phyloP scores from a whole-genome alignment of 495 filamentous ascomycete species.

The Penicillium pulvis region DNA sequence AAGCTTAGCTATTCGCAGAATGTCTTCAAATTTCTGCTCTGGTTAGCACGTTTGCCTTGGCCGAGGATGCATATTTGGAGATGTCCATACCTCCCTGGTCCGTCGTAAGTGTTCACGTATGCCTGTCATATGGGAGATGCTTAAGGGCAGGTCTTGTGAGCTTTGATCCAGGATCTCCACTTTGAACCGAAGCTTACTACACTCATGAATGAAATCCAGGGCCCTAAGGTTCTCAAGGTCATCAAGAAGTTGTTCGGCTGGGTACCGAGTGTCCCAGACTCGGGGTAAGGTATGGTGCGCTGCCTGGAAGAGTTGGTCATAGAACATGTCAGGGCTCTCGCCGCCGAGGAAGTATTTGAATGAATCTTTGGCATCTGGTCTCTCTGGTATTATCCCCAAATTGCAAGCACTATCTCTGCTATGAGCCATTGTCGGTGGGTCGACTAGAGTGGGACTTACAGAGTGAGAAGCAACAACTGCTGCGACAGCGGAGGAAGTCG shows the following conservation, averaged over 20 bases:
- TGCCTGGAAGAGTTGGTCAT: not conserved
- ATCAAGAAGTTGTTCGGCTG: not conserved
- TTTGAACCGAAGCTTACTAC: not conserved
- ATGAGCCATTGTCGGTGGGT: not conserved
- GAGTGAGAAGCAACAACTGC: not conserved
- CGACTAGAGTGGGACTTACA: not conserved
- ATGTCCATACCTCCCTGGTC: not conserved
- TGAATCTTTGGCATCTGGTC: not conserved
- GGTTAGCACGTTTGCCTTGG: not conserved
- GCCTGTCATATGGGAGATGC: not conserved
- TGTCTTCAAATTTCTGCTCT: not conserved
- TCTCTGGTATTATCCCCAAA: not conserved
- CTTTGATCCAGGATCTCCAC: not conserved
- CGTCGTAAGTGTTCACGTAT: not conserved
- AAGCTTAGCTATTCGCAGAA: not conserved
- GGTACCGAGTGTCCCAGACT: slow-evolving; percentile 3
- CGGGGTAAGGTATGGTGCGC: slow-evolving; percentile 1
- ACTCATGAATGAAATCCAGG: not conserved
- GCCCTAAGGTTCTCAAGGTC: not conserved
- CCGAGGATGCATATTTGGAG: not conserved
- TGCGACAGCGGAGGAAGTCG: not conserved
- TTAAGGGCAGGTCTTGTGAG: not conserved
- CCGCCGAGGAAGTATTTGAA: not conserved
- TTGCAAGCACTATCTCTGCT: not conserved
- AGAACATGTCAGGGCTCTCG: not conserved